phyloP scores from a whole-genome alignment of 129 eudicot species.

The Chrysanthemum makinoi region DNA sequence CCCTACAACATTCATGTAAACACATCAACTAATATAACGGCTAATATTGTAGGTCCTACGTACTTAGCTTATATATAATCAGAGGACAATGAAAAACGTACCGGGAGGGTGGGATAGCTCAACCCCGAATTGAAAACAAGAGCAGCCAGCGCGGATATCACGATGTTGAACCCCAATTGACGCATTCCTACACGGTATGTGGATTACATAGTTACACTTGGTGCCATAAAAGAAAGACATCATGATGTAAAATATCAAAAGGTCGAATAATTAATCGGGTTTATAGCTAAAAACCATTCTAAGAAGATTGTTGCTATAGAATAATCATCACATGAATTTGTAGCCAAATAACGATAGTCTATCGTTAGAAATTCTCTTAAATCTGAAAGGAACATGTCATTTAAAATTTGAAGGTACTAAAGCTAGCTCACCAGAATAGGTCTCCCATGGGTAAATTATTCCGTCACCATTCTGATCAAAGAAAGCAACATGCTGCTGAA shows the following conservation, averaged over 20 bases:
- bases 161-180: conserved; percentile 59
- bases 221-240: neutral
- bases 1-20: conserved; percentile 44
- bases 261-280: too few species aligned
- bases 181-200: conserved; percentile 46
- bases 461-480: conserved; percentile 81
- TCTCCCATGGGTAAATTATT: conserved; percentile 93
- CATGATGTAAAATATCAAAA: too few species aligned
- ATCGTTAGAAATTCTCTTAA: neutral
- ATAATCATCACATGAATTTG: too few species aligned
- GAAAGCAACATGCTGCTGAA: conserved; percentile 84
- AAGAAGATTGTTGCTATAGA: too few species aligned
- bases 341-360: too few species aligned
- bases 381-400: too few species aligned
- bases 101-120: conserved; percentile 80
- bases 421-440: conserved; percentile 61
- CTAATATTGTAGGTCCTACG: too few species aligned
- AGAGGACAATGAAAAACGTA: conserved; percentile 31
- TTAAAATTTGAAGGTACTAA: too few species aligned
- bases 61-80: neutral
- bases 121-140: conserved; percentile 47
- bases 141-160: conserved; percentile 49
- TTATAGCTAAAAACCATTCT: too few species aligned
- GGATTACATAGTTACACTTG: neutral
- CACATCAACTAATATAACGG: neutral